Evolutionary conservation across 768 basidiomycete genomes (phyloP).

Genomic region (Amanita pseudoporphyria): DNA sequence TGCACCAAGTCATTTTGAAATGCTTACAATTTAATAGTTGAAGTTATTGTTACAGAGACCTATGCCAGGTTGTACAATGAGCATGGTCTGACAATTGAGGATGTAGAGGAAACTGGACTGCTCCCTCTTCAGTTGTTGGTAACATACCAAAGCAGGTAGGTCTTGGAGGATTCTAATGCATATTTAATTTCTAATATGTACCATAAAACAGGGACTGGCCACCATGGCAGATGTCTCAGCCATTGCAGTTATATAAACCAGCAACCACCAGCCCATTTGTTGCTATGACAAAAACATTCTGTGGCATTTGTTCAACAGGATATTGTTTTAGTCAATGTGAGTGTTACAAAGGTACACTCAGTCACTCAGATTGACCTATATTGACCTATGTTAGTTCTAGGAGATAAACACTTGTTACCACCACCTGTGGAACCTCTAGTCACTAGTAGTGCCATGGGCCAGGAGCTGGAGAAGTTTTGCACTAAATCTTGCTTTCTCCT

Average conservation of each 20-base stretch:
- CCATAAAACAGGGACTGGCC: conserved; percentile 13
- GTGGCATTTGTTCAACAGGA: conserved; percentile 24
- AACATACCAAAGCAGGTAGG: not conserved
- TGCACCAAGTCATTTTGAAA: not conserved
- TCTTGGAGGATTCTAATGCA: too few relatives aligned
- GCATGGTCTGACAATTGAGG: conserved; percentile 27
- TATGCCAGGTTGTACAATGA: conserved; percentile 30
- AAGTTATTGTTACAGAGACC: conserved; percentile 41
- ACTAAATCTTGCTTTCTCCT: not conserved
- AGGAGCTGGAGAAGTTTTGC: not conserved
- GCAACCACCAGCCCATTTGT: conserved; percentile 4
- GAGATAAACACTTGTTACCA: conserved; percentile 19
- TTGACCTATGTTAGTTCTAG: not conserved
- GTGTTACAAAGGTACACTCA: conserved; percentile 8
- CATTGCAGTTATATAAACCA: conserved; percentile 3
- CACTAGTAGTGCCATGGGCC: not conserved
- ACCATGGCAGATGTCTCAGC: not conserved
- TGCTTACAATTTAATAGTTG: conserved; percentile 21
- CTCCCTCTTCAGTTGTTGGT: conserved; percentile 23
- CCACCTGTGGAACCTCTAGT: conserved; percentile 5
- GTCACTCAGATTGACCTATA: not conserved
- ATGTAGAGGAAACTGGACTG: conserved; percentile 39
- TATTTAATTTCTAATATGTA: too few relatives aligned
- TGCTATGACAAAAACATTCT: not conserved
- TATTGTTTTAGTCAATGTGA: conserved; percentile 43